These are phyloP conservation scores for Primulina eburnea DNA, from an alignment of 257 asterid species.

Conservation along the genomic window DNA sequence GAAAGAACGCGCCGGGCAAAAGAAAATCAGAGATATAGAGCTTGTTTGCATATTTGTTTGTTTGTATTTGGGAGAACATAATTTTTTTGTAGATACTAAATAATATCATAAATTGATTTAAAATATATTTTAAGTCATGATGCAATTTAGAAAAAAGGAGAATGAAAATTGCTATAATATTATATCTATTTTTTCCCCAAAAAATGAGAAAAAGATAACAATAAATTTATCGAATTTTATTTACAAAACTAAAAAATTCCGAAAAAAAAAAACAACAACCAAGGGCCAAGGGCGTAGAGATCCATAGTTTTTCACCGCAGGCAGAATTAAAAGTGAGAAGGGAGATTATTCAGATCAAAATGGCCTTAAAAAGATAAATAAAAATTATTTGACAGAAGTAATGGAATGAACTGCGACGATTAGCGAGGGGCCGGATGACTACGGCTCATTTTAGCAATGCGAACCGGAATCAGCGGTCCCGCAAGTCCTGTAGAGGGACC, in stretches of 20 bases:
- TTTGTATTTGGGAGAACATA: background rate
- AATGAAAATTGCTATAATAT: background rate
- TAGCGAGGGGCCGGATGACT: slow-evolving; percentile 36
- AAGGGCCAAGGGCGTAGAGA: background rate
- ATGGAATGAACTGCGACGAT: background rate
- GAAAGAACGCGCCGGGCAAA: background rate
- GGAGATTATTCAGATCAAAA: background rate
- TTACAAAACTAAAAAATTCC: background rate
- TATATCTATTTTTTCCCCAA: too few relatives aligned
- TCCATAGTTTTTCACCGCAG: background rate
- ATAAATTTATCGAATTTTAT: too few relatives aligned
- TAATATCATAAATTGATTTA: too few relatives aligned
- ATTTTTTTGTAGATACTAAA: too few relatives aligned
- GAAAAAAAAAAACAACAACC: background rate
- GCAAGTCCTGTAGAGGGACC: slow-evolving; percentile 20
- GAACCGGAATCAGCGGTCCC: slow-evolving; percentile 11
- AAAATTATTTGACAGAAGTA: too few relatives aligned
- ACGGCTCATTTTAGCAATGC: slow-evolving; percentile 34
- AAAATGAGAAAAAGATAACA: too few relatives aligned
- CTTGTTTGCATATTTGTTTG: background rate
- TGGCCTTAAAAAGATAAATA: background rate
- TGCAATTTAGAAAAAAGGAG: background rate
- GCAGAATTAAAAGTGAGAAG: slow-evolving; percentile 3
- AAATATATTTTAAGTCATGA: too few relatives aligned
- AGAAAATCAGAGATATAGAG: background rate